Base-by-base conservation (phyloP, 1,284 basidiomycete genomes). In the Naganishia albida region DNA sequence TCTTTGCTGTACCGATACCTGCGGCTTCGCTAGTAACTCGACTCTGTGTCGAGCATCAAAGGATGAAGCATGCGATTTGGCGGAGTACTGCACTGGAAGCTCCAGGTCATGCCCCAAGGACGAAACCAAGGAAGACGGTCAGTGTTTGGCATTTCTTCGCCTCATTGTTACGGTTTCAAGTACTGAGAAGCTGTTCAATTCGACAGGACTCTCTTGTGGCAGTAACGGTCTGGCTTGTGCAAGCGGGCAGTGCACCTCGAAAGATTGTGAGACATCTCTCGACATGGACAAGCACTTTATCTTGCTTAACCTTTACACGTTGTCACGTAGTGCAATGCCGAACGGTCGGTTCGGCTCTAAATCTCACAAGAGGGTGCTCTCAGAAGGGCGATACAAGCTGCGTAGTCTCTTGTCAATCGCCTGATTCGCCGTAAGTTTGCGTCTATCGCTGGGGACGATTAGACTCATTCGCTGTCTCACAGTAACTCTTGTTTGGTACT, bases 21-120 rank as follows among this genome's bases (percentile, higher is more conserved):
- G 92, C 76, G 80, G 81, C 50, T 90, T 89, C 72, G 86, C 90
- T 7, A 83, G 86, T 0, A 69, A 83, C 20, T 77, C 79, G 8
- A 77, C 75, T 1, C 83, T 91, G 25, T 95, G 92, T 75, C 82
- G 92, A 30, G 83, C 89, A 0, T 79, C 88, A 44, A 82, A 85
- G 68, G 88, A 93, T 75, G 68, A 78, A 0, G 77, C 71, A 15
- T 96, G 93, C 77, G 93, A 96, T 77, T 81, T 79, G 8, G 81
- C 83, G n/a, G 92, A 95, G 77, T 84, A 80, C 68, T 96, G 93
- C 77, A 86, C 88, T 0, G 92, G 93, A 2, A 85, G 81, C 56
- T 87, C 85, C 55, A 84, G 87, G 2, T 73, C 82, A 15, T 96
- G 92, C 76, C 93, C 92, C 0, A 70, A 80, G 20, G 90, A 95